These are phyloP conservation scores for Trichosanthes truncata DNA, from an alignment of 306 rosid genomes.

Conservation along the genomic window DNA sequence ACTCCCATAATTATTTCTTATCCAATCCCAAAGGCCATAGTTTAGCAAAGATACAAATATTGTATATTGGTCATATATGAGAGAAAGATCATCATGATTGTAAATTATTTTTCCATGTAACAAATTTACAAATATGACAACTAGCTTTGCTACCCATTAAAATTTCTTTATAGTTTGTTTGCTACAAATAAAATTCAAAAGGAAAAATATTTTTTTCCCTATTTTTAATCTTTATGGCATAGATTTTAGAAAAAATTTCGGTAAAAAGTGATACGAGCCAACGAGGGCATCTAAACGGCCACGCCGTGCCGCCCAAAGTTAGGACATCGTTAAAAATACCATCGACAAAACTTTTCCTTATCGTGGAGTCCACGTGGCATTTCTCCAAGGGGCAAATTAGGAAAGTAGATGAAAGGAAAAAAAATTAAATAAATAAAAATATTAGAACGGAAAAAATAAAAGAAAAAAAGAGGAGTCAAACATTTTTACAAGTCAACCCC, in stretches of 20 bases:
- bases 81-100: no score
- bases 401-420: neutral
- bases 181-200: no score
- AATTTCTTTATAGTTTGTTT: no score
- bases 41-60: no score
- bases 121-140: no score
- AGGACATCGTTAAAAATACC: neutral
- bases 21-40: no score
- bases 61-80: no score
- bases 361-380: constrained; percentile 11
- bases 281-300: neutral
- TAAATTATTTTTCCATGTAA: no score
- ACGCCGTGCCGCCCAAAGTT: constrained; percentile 1
- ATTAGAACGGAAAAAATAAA: neutral
- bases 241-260: neutral
- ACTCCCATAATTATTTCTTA: no score
- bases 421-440: neutral
- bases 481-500: neutral
- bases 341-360: neutral
- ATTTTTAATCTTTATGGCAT: neutral
- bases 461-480: neutral
- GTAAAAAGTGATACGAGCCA: neutral
- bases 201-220: no score
- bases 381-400: neutral
- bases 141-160: no score